A percentile compares a stretch with the other conserved stretches of the same genome.
Conservation (phyloP, 108 stramenopile species). For the Conticribra guillardii region DNA sequence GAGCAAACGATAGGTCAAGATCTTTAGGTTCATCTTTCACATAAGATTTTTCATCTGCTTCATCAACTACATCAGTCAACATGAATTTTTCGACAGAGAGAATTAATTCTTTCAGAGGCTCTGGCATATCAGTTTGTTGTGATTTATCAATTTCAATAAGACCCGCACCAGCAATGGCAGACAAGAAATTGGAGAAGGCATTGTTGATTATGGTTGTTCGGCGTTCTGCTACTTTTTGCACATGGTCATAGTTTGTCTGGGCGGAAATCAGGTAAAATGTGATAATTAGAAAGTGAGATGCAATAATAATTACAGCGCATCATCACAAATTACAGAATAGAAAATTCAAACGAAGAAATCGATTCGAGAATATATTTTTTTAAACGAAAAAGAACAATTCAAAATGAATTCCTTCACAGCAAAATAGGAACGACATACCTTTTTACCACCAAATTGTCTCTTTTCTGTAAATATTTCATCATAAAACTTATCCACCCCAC, state of each 20-base stretch:
- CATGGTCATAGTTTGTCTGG: slow-evolving; percentile 23
- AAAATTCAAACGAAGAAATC: too few species aligned
- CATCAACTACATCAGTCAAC: slow-evolving; percentile 26
- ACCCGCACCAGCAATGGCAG: slow-evolving; percentile 3
- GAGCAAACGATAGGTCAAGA: not conserved
- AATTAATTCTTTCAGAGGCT: slow-evolving; percentile 24
- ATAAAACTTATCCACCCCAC: slow-evolving; percentile 41
- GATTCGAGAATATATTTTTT: too few species aligned
- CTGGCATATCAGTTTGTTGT: slow-evolving; percentile 1
- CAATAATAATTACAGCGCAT: not conserved
- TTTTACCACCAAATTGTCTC: slow-evolving; percentile 33
- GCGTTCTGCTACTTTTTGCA: slow-evolving; percentile 31
- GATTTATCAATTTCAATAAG: not conserved
- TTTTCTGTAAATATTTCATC: slow-evolving; percentile 37
- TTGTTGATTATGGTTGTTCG: slow-evolving; percentile 24
- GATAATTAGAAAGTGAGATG: not conserved
- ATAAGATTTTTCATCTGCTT: slow-evolving; percentile 11
- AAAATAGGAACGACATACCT: not conserved
- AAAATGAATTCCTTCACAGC: not conserved
- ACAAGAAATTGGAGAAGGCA: slow-evolving; percentile 30
- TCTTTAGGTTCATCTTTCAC: not conserved
- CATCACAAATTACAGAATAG: too few species aligned
- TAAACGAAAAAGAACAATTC: not conserved
- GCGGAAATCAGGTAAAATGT: not conserved
- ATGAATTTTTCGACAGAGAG: slow-evolving; percentile 34